These are phyloP conservation scores for Rhizopogon parksii DNA, from an alignment of 1,284 basidiomycete genomes.

Conservation along the genomic window DNA sequence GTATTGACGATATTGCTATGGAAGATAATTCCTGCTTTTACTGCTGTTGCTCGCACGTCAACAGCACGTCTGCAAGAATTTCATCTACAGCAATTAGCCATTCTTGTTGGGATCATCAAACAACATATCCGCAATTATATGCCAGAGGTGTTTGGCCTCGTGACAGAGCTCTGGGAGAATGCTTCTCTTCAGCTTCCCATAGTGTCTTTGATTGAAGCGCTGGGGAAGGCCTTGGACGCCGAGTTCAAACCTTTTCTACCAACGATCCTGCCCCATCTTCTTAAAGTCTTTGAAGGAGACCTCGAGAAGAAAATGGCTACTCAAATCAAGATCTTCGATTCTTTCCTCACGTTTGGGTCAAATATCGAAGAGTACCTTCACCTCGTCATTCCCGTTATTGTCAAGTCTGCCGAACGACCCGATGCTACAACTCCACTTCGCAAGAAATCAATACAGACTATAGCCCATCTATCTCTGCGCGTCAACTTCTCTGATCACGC, in stretches of 20 bases:
- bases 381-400: constrained; percentile 92
- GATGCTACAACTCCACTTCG: constrained; percentile 75
- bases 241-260: constrained; percentile 99
- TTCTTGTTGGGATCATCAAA: constrained; percentile 95
- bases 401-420: constrained; percentile 83
- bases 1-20: constrained; percentile 8
- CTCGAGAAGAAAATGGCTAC: constrained; percentile 73
- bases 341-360: constrained; percentile 90
- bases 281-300: constrained; percentile 89
- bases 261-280: constrained; percentile 82
- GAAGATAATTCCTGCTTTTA: constrained; percentile 95
- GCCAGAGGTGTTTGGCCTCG: constrained; percentile 73
- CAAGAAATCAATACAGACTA: constrained; percentile 86
- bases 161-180: constrained; percentile 89
- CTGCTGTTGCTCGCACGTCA: constrained; percentile 80
- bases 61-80: constrained; percentile 85
- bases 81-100: constrained; percentile 94
- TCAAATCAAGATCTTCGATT: constrained; percentile 89
- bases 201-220: constrained; percentile 88
- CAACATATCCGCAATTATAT: constrained; percentile 95
- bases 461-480: constrained; percentile 85
- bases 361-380: constrained; percentile 99
- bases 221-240: constrained; percentile 93
- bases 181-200: constrained; percentile 85
- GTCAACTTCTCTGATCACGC: constrained; percentile 99